Base-by-base conservation (phyloP, 495 filamentous ascomycete species). In the Penicillium lividum region DNA sequence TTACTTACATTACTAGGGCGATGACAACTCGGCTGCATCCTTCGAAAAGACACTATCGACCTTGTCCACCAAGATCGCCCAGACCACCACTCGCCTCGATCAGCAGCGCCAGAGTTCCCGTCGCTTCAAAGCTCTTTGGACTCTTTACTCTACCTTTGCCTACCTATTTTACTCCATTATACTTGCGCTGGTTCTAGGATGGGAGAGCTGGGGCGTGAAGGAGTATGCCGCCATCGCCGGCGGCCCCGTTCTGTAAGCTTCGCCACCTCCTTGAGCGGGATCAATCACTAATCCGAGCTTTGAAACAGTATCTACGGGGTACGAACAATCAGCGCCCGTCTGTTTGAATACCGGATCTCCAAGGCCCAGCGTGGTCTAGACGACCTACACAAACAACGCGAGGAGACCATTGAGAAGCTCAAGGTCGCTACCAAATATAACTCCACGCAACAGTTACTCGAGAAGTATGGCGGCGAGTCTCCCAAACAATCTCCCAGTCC, bases 351-450 rank as follows among this genome's bases (percentile, higher is more conserved):
- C 66, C 89, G 91, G 50, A 88, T 94, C 65, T 81, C 86, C 28
- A 83, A 74, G 8, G 78, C 86, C 11, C 85, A 87, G 64, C 61
- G 74, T 25, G 80, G 84, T n/a, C 80, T 97, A 27, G 87, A 96
- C 54, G 82, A 78, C 3, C 81, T 91, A 10, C 81, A 93, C 51
- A 80, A 83, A 54, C 89, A 97, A 72, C 85, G 92, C 46, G 83
- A 88, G 52, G 84, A 86, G 64, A 95, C 92, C 1, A 97, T 98
- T 61, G 89, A 95, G 67, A 93, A 92, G 73, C 84, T 98, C 49
- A 98, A 98, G 73, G 83, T 85, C 30, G 92, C 92, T 18, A 98
- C 94, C 34, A 96, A 90, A 68, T 98, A 95, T 75, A 89, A 97
- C 72, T 92, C 92, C 7, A 98, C 94, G 15, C 89, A 95, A 67